phyloP scores from a whole-genome alignment of 2,329 filamentous ascomycete genomes.

The Arachnopeziza araneosa region DNA sequence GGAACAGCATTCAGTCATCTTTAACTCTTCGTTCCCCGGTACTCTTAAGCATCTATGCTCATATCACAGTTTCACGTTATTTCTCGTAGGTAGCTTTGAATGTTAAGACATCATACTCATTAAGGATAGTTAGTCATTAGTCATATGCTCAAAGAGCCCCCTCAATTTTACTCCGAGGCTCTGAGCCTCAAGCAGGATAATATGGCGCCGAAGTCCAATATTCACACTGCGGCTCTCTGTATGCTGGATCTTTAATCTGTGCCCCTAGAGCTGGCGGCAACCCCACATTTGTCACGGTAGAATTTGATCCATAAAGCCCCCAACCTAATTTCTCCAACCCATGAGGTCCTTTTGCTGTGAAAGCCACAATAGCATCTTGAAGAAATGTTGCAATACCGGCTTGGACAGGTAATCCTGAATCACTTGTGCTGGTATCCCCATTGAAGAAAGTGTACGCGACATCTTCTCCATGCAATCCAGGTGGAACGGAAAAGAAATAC shows the following conservation, averaged over 20 bases:
- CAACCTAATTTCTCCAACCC: background rate
- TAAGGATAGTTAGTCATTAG: no score
- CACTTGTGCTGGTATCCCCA: background rate
- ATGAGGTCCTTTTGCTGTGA: background rate
- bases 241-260: background rate
- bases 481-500: slow-evolving; percentile 48
- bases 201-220: background rate
- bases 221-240: background rate
- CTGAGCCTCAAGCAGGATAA: background rate
- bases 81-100: no score
- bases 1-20: no score
- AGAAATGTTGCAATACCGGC: background rate
- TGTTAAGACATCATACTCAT: no score
- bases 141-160: no score
- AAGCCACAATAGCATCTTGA: background rate
- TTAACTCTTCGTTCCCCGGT: no score
- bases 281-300: background rate
- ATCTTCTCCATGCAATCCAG: slow-evolving; percentile 47
- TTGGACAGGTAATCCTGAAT: background rate
- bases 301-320: background rate
- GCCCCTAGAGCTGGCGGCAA: background rate
- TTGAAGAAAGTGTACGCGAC: slow-evolving; percentile 43
- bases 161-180: no score
- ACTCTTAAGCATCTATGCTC: no score
- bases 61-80: no score